Evolutionary conservation across 1,284 basidiomycete species (phyloP).

Genomic region (Porodaedalea pini): DNA sequence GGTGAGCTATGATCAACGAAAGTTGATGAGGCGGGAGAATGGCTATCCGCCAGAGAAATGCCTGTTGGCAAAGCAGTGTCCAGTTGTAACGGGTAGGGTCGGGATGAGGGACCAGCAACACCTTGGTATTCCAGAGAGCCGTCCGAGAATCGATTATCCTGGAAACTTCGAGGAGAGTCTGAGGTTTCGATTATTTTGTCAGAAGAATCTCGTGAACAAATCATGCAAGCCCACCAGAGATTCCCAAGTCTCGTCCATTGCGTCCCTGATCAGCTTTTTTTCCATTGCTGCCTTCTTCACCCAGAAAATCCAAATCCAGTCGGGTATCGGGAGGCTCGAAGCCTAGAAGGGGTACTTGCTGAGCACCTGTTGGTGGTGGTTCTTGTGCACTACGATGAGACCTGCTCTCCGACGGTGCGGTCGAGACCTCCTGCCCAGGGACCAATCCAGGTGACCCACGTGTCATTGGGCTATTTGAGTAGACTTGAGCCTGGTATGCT

Average conservation of each 20-base stretch:
- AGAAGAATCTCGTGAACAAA: conserved; percentile 16
- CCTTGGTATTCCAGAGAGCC: conserved; percentile 9
- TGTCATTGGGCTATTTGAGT: conserved; percentile 40
- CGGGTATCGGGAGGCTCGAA: conserved; percentile 16
- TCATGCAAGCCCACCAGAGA: conserved; percentile 2
- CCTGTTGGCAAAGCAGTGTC: conserved; percentile 42
- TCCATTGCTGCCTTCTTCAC: not conserved
- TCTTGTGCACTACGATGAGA: conserved; percentile 13
- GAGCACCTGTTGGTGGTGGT: not conserved
- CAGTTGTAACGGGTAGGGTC: conserved; percentile 46
- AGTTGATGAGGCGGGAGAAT: conserved; percentile 47
- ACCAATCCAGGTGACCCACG: conserved; percentile 9
- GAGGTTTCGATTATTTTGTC: conserved; percentile 19
- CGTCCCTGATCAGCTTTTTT: conserved; percentile 1
- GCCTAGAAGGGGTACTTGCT: conserved; percentile 9
- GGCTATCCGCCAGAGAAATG: conserved; percentile 32
- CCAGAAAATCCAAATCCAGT: conserved; percentile 18
- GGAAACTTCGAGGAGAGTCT: conserved; percentile 17
- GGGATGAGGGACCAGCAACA: conserved; percentile 29
- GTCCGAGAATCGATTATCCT: conserved; percentile 13
- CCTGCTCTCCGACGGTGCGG: conserved; percentile 16
- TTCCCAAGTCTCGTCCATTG: not conserved
- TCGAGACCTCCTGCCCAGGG: conserved; percentile 1
- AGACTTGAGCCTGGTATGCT: conserved; percentile 74
- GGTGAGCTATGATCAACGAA: conserved; percentile 26